Base-by-base conservation (phyloP, 139 green algal species). In the Marvania coccoides region DNA sequence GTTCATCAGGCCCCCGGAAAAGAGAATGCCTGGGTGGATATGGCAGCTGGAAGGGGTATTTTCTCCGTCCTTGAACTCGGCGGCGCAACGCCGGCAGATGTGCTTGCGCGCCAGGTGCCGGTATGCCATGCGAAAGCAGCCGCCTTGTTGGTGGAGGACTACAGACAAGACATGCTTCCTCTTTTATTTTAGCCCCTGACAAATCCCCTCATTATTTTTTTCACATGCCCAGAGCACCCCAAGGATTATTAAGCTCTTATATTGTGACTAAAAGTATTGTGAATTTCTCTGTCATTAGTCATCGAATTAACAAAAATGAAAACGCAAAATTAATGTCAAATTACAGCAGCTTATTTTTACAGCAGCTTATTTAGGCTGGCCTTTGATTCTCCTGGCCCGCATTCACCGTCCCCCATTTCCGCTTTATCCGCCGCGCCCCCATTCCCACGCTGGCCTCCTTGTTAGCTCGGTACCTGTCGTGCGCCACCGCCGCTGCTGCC, bases 11-110 rank as follows among this genome's bases (percentile, higher is more conserved):
- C 63, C 63, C 0, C 63, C 63, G 13, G 42, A 51, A 26, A 57
- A 70, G 9, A 70, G 63, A 29, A 70, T 63, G 15, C 63, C 63
- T 3, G 63, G 33, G 47, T 70, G 63, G 63, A 34, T 59, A 48
- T 14, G 13, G 54, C 63, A 70, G 37, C 14, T 14, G 38, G 29
- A 15, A 19, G 37, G 63, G 14, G 46, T 48, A 40, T 70, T 70
- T 36, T 6, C 13, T 3, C 42, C 63, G 29, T 70, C 63, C 0
- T 29, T 70, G 19, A 63, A 70, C 30, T 7, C 42, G 19, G 19
- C 19, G 19, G 19, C 19, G 42, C 42, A 51, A 28, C 42, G 42
- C 19, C 19, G 19, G 19, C 42, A 51, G 19, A 19, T 51, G 42
- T 19, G 42, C 19, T 51, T 51, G 19, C 42, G 19, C 19, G 42